These are phyloP conservation scores for Pogostemon cablin DNA, from an alignment of 257 asterid genomes.

Conservation along the genomic window DNA sequence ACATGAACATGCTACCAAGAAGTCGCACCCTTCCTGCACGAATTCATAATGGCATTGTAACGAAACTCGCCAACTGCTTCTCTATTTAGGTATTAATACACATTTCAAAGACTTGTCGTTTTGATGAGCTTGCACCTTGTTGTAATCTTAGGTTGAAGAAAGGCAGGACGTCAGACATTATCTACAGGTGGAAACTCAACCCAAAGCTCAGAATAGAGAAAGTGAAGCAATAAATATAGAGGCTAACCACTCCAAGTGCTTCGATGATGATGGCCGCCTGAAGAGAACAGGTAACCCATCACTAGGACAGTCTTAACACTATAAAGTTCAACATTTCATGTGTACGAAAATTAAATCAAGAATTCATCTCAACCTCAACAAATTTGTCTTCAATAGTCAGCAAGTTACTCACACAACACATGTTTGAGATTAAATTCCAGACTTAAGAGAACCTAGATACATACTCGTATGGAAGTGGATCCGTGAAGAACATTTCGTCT, in stretches of 20 bases:
- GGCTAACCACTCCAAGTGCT: constrained; percentile 48
- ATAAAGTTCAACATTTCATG: not conserved
- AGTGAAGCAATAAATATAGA: constrained; percentile 36
- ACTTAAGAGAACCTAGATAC: not conserved
- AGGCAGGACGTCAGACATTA: constrained; percentile 43
- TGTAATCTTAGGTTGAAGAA: constrained; percentile 40
- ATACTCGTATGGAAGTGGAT: too few species aligned
- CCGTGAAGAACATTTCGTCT: too few species aligned
- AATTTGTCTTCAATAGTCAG: too few species aligned
- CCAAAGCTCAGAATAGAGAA: constrained; percentile 33
- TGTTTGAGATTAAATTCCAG: not conserved
- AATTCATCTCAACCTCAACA: too few species aligned
- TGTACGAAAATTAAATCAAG: too few species aligned
- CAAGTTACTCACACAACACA: too few species aligned
- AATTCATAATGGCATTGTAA: constrained; percentile 40
- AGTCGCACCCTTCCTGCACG: constrained; percentile 50
- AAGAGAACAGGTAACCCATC: constrained; percentile 44
- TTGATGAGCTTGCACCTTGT: not conserved
- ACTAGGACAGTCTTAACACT: not conserved
- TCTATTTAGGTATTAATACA: not conserved
- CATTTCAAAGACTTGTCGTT: not conserved
- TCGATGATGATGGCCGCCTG: constrained; percentile 46
- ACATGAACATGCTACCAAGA: constrained; percentile 39
- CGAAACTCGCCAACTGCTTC: constrained; percentile 2
- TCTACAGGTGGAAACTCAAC: constrained; percentile 40